These are phyloP conservation scores for Vitis hybrid DNA, from an alignment of 177 flowering plant species.

Conservation along the genomic window DNA sequence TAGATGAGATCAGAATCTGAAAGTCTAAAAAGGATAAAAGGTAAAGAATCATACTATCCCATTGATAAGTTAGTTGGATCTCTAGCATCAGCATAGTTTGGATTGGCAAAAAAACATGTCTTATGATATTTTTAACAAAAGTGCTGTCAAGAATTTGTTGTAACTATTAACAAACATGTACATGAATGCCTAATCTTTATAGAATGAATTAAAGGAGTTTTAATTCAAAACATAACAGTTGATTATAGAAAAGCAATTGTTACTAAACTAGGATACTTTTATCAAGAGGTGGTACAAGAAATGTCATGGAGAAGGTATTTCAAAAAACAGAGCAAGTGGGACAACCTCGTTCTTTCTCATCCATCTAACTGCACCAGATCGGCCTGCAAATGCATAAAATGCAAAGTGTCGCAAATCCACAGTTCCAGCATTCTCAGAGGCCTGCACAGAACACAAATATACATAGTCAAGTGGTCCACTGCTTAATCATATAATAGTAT, in stretches of 20 bases:
- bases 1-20: too few relatives aligned
- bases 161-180: not conserved
- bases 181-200: not conserved
- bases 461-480: too few relatives aligned
- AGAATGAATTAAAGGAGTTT: not conserved
- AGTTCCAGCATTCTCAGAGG: constrained; percentile 57
- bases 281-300: constrained; percentile 1
- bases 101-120: too few relatives aligned
- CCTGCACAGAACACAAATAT: constrained; percentile 30
- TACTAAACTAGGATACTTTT: not conserved
- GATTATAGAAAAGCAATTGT: not conserved
- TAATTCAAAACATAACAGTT: not conserved
- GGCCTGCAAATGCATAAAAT: constrained; percentile 90
- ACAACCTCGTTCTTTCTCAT: constrained; percentile 79
- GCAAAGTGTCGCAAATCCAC: constrained; percentile 93
- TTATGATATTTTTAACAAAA: too few relatives aligned
- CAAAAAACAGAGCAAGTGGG: not conserved
- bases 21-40: too few relatives aligned
- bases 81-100: too few relatives aligned
- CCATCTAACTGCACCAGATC: constrained; percentile 76
- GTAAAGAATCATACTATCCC: too few relatives aligned
- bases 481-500: not conserved
- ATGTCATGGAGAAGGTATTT: not conserved
- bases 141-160: too few relatives aligned
- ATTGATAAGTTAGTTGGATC: too few relatives aligned